Evolutionary conservation across 2,329 filamentous ascomycete species (phyloP).

Genomic region (Penicillium janthinellum): DNA sequence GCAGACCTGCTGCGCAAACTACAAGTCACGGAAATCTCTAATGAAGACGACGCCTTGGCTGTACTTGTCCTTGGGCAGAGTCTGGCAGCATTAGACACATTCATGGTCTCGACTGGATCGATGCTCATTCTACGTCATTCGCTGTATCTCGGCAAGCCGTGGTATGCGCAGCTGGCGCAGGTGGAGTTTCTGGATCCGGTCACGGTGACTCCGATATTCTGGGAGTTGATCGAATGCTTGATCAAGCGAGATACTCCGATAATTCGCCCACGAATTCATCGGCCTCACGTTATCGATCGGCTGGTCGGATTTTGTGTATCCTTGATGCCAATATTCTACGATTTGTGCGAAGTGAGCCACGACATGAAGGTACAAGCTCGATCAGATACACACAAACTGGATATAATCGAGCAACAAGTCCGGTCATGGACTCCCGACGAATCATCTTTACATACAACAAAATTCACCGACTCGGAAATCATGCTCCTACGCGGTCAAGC

Average conservation of each 20-base stretch:
- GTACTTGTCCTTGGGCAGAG: constrained; percentile 4
- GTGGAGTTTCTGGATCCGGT: constrained; percentile 2
- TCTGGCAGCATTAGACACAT: constrained; percentile 2
- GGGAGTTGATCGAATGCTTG: constrained; percentile 4
- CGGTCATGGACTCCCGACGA: not conserved
- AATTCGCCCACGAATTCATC: constrained; percentile 1
- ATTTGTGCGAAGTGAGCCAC: constrained; percentile 5
- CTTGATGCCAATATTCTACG: constrained; percentile 6
- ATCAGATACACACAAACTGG: not conserved
- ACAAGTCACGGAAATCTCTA: constrained; percentile 1
- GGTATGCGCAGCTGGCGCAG: constrained; percentile 5
- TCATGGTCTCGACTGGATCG: constrained; percentile 4
- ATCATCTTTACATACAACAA: not conserved
- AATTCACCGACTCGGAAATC: not conserved
- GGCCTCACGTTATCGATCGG: not conserved
- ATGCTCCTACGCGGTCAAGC: constrained; percentile 2
- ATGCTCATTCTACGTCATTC: constrained; percentile 8
- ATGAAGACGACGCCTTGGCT: constrained; percentile 1
- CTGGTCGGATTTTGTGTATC: constrained; percentile 2
- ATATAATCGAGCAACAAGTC: not conserved
- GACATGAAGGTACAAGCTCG: constrained; percentile 1
- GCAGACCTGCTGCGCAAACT: not conserved
- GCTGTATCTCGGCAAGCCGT: constrained; percentile 1
- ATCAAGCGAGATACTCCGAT: constrained; percentile 3
- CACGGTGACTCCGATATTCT: constrained; percentile 2